Base-by-base conservation (phyloP, 2,329 filamentous ascomycete species). In the Diaporthe capsici region DNA sequence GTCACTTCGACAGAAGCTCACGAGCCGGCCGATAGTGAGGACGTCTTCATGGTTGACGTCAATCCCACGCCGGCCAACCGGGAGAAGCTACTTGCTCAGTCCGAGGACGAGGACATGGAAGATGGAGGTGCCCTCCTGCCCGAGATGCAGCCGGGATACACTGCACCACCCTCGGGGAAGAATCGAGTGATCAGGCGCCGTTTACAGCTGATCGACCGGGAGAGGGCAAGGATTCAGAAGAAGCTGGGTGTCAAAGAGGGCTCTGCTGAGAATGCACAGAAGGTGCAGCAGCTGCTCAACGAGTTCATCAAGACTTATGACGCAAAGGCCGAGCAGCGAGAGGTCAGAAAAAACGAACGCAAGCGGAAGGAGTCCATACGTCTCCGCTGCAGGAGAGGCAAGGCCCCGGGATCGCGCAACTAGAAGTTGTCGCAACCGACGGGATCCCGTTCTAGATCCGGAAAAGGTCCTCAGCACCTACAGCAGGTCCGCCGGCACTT, bases 131-230 rank as follows among this genome's bases (percentile, higher is more conserved):
- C 74, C 4, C 74, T 49, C 60, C 42, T 63, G 51, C 51, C 34
- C 44, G 34, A 65, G 44, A 47, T 65, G 37, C 20, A 51, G 78
- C 25, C 71, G 51, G 71, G 70, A 22, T 61, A 67, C 49, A 74
- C 74, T 39, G 71, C 61, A 13, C 61, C 74, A 3, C 74, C 74
- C 15, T 73, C 74, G 51, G 79, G 78, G 0, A 77, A 80, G 63
- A 82, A 81, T 75, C 79, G 81, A 10, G 34, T 57, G n/a, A 77
- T 73, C n/a, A 80, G 81, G 37, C 80, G 83, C 22, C 81, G 81
- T 9, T 73, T 80, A 37, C 74, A 75, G 37, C 60, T 83, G 44
- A 82, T 84, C 39, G 81, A 80, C 47, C 68, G 65, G 58, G 79
- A 81, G 68, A 81, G 80, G 57, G 71, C 78, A 55, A 44, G 31